Conservation (phyloP, 1,284 basidiomycete species). For the Sporisorium iseilematis-ciliati region DNA sequence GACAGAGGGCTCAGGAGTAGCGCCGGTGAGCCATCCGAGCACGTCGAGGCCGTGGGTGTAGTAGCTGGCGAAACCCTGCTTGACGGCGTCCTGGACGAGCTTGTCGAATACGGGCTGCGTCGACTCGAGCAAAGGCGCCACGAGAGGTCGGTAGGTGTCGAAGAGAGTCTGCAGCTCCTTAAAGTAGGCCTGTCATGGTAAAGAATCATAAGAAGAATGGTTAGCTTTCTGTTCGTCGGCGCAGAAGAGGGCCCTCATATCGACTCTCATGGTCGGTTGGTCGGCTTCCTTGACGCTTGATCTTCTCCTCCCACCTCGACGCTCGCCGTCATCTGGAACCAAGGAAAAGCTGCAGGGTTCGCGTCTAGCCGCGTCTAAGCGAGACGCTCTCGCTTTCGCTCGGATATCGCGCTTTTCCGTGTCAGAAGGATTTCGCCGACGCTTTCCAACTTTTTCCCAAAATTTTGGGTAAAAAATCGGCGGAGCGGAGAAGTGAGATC, state of each 20-base stretch:
- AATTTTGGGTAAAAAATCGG: constrained; percentile 30
- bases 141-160: constrained; percentile 89
- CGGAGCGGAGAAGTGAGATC: constrained; percentile 9
- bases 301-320: constrained; percentile 1
- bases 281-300: neutral
- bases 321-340: neutral
- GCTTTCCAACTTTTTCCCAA: constrained; percentile 9
- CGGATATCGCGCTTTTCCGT: constrained; percentile 21
- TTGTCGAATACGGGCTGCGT: constrained; percentile 72
- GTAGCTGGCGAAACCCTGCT: constrained; percentile 75
- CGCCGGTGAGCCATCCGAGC: constrained; percentile 84
- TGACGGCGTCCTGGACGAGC: constrained; percentile 70
- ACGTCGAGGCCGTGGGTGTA: constrained; percentile 87
- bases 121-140: constrained; percentile 78
- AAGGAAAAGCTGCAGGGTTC: constrained; percentile 30
- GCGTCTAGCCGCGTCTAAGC: constrained; percentile 14
- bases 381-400: constrained; percentile 6
- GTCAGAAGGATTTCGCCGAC: constrained; percentile 13
- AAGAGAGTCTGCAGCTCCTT: constrained; percentile 92
- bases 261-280: neutral
- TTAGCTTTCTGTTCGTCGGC: constrained; percentile 11
- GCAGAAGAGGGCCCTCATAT: neutral
- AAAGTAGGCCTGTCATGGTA: constrained; percentile 81
- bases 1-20: constrained; percentile 79
- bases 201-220: neutral